Percentiles rank a stretch among this genome's conserved stretches.
Evolutionary conservation across 805 yeast species (phyloP).

Genomic region (Metschnikowia gelsemii): DNA sequence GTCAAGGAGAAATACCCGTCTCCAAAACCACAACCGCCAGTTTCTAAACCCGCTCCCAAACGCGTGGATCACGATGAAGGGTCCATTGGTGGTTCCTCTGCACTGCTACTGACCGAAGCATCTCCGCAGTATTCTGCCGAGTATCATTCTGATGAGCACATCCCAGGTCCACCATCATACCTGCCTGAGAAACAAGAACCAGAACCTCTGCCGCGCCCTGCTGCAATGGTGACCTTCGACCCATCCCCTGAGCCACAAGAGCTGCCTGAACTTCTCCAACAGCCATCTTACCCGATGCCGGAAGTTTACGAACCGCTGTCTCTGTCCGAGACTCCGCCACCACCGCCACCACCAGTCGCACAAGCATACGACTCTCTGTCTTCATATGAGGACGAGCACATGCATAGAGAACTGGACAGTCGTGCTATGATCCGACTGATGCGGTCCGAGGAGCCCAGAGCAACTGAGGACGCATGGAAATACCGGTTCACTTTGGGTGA

Average conservation of each 20-base stretch:
- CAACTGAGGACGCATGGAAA: constrained; percentile 9
- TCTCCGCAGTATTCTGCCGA: too few species aligned
- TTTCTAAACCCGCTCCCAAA: not conserved
- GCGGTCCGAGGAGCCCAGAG: constrained; percentile 2
- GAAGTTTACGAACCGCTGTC: not conserved
- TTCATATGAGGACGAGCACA: not conserved
- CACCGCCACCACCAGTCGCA: not conserved
- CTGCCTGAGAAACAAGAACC: not conserved
- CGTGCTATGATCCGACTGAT: not conserved
- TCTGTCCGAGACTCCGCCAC: not conserved
- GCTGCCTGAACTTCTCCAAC: too few species aligned
- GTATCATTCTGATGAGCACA: not conserved
- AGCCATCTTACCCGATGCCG: too few species aligned
- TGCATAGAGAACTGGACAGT: not conserved
- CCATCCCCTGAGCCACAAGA: too few species aligned
- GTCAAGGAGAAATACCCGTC: constrained; percentile 1
- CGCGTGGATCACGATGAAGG: not conserved
- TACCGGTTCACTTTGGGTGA: constrained; percentile 10
- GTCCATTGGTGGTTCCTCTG: too few species aligned
- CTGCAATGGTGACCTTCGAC: too few species aligned
- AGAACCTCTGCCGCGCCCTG: too few species aligned
- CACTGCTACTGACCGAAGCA: too few species aligned
- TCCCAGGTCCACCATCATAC: constrained; percentile 1
- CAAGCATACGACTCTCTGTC: not conserved
- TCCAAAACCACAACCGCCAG: not conserved